Conservation (phyloP, 164 flowering plant genomes). For the Tetrastigma voinierianum region DNA sequence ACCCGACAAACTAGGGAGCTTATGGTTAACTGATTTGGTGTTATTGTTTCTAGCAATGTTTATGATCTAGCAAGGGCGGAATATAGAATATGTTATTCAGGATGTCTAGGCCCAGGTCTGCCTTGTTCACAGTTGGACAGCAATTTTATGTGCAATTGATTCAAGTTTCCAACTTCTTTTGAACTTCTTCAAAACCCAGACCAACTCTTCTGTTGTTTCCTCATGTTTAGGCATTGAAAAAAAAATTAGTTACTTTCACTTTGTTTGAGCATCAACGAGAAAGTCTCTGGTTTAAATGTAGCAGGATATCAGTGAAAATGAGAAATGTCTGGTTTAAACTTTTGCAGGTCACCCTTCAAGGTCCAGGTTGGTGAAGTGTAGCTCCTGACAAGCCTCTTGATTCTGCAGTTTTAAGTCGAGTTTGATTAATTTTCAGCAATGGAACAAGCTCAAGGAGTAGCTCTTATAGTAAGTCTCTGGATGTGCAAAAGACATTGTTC, state of each 20-base stretch:
- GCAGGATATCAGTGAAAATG: no score
- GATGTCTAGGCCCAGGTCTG: neutral
- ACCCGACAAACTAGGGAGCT: no score
- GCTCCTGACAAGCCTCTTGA: conserved; percentile 50
- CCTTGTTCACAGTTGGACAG: neutral
- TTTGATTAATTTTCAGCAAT: conserved; percentile 46
- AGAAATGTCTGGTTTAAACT: neutral
- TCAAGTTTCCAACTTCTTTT: neutral
- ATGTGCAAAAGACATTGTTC: neutral
- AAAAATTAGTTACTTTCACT: neutral
- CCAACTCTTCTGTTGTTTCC: neutral
- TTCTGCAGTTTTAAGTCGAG: conserved; percentile 43
- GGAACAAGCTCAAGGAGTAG: conserved; percentile 52
- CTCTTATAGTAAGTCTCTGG: conserved; percentile 28
- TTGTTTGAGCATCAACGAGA: no score
- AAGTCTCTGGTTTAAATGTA: no score
- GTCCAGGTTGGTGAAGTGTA: conserved; percentile 38
- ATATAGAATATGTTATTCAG: neutral
- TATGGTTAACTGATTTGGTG: no score
- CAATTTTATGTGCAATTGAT: neutral
- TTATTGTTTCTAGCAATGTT: no score
- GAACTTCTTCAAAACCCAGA: neutral
- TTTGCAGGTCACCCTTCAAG: conserved; percentile 47
- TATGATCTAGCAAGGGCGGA: neutral
- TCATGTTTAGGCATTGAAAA: neutral